Evolutionary conservation across 768 basidiomycete genomes (phyloP).

Genomic region (Suillus tomentosus): DNA sequence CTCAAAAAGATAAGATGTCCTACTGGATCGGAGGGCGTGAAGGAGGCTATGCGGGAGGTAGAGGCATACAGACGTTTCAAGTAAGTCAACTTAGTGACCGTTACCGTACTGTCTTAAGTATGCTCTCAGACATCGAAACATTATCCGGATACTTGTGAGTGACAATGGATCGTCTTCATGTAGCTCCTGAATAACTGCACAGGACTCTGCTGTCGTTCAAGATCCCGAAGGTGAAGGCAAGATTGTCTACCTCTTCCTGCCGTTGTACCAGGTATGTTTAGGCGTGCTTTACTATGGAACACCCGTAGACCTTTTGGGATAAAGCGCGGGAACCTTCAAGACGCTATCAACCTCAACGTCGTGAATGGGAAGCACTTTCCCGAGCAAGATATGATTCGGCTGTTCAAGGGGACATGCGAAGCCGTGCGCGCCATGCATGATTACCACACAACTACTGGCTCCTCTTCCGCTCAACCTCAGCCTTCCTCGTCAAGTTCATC

Average conservation of each 20-base stretch:
- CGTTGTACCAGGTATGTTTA: constrained; percentile 75
- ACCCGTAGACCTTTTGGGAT: constrained; percentile 13
- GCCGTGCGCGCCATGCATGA: constrained; percentile 95
- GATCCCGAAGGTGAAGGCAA: constrained; percentile 92
- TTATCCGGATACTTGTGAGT: constrained; percentile 87
- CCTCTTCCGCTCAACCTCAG: constrained; percentile 24
- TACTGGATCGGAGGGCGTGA: constrained; percentile 83
- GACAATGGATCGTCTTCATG: background rate
- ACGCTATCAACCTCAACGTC: constrained; percentile 85
- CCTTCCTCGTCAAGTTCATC: constrained; percentile 27
- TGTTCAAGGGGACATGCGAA: constrained; percentile 94
- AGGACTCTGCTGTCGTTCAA: constrained; percentile 95
- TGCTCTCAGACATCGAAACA: constrained; percentile 81
- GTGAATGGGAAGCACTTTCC: constrained; percentile 82
- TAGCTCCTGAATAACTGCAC: constrained; percentile 9
- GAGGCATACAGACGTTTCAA: constrained; percentile 95
- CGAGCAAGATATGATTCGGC: constrained; percentile 83
- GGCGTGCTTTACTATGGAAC: background rate
- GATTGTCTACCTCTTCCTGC: constrained; percentile 95
- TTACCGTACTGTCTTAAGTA: background rate
- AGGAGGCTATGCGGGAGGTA: constrained; percentile 86
- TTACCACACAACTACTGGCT: constrained; percentile 56
- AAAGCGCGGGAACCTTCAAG: constrained; percentile 92
- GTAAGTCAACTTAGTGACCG: constrained; percentile 44
- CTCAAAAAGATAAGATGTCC: constrained; percentile 97